Percentiles rank a stretch among this genome's conserved stretches.
Evolutionary conservation across 805 yeast species (phyloP).

Genomic region (Candida qinlingensis): DNA sequence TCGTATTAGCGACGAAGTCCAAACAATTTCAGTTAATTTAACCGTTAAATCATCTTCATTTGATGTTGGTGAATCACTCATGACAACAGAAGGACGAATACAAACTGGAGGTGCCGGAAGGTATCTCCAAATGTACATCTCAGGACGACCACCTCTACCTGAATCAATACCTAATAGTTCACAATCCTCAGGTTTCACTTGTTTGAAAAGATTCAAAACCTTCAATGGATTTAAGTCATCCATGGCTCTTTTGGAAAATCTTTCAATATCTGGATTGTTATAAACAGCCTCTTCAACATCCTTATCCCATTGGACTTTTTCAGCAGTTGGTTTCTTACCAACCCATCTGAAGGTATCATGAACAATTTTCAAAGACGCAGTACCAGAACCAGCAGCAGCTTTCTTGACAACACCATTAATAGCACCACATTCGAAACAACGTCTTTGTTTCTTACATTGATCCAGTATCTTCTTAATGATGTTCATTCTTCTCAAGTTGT

Average conservation of each 20-base stretch:
- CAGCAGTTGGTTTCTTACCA: slow-evolving; percentile 84
- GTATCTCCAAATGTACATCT: slow-evolving; percentile 94
- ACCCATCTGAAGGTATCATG: slow-evolving; percentile 96
- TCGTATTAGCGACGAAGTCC: slow-evolving; percentile 90
- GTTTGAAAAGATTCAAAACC: slow-evolving; percentile 82
- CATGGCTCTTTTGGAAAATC: slow-evolving; percentile 77
- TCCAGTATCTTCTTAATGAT: slow-evolving; percentile 76
- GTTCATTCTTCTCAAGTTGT: slow-evolving; percentile 88
- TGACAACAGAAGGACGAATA: slow-evolving; percentile 92
- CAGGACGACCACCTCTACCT: slow-evolving; percentile 86
- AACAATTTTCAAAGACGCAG: slow-evolving; percentile 90
- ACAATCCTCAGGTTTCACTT: slow-evolving; percentile 80
- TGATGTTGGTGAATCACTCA: slow-evolving; percentile 83
- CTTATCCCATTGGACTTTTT: slow-evolving; percentile 80
- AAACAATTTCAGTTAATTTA: slow-evolving; percentile 91
- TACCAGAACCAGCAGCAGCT: slow-evolving; percentile 86
- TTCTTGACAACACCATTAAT: slow-evolving; percentile 96
- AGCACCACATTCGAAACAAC: slow-evolving; percentile 83
- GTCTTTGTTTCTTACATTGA: slow-evolving; percentile 92
- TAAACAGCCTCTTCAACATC: slow-evolving; percentile 73
- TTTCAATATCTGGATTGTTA: slow-evolving; percentile 82
- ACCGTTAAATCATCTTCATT: slow-evolving; percentile 98
- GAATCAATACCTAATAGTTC: slow-evolving; percentile 90
- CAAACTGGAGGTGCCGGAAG: slow-evolving; percentile 99
- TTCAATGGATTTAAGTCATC: slow-evolving; percentile 94